A percentile compares a stretch with the other conserved stretches of the same genome.
phyloP scores from a whole-genome alignment of 345 rosid species.

The Linum tenue region DNA sequence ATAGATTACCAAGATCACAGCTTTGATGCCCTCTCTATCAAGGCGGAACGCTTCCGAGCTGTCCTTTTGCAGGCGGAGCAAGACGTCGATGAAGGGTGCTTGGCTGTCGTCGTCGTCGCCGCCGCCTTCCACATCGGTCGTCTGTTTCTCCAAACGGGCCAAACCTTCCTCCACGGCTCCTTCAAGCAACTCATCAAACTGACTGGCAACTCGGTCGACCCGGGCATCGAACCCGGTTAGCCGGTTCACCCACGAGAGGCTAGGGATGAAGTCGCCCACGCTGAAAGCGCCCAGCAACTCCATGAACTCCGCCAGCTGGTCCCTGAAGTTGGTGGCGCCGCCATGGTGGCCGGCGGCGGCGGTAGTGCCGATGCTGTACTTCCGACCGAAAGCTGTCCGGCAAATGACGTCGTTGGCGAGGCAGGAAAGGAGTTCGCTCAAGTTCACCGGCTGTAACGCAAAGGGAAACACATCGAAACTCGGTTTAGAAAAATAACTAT shows the following conservation, averaged over 20 bases:
- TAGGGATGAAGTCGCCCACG: neutral
- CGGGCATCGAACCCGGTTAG: neutral
- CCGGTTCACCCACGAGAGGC: neutral
- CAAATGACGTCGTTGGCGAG: neutral
- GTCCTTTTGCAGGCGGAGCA: no score
- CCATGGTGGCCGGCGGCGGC: neutral
- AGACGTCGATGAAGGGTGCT: no score
- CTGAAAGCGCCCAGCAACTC: neutral
- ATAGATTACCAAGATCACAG: no score
- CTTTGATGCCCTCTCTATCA: no score
- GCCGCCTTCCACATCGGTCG: no score
- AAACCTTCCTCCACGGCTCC: neutral
- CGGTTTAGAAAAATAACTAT: no score
- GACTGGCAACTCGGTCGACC: neutral
- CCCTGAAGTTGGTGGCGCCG: constrained; percentile 6
- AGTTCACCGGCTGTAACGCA: constrained; percentile 9
- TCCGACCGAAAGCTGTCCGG: constrained; percentile 12
- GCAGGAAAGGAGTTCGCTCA: constrained; percentile 11
- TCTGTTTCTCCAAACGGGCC: no score
- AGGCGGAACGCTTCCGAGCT: no score
- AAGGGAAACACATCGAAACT: neutral
- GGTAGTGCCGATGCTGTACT: neutral
- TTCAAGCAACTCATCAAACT: neutral
- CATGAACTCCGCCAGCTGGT: constrained; percentile 6
- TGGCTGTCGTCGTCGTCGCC: no score